phyloP scores from a whole-genome alignment of 495 filamentous ascomycete genomes.

The Extremus antarcticus region DNA sequence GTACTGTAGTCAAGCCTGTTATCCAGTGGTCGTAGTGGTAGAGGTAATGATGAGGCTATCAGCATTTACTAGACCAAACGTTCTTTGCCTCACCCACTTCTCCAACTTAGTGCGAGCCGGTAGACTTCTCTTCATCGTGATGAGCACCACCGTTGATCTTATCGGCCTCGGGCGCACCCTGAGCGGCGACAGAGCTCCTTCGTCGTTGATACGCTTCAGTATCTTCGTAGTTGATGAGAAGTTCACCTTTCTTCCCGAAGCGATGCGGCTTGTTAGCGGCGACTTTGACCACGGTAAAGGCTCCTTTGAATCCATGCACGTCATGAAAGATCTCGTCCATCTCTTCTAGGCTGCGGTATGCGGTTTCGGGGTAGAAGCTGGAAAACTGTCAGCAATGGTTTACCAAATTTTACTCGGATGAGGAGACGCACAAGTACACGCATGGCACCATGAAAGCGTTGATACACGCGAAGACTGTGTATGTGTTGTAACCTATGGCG shows the following conservation, averaged over 20 bases:
- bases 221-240: slow-evolving; percentile 21
- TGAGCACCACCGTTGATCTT: not conserved
- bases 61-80: too few relatives aligned
- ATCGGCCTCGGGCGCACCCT: not conserved
- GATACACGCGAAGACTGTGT: slow-evolving; percentile 36
- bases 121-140: not conserved
- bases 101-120: not conserved
- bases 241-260: slow-evolving; percentile 54
- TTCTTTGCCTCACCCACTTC: too few relatives aligned
- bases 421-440: slow-evolving; percentile 37
- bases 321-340: slow-evolving; percentile 35
- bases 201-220: slow-evolving; percentile 16
- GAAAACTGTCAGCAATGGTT: not conserved
- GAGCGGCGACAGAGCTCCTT: slow-evolving; percentile 5
- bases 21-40: slow-evolving; percentile 39
- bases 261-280: slow-evolving; percentile 52
- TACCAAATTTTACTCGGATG: not conserved
- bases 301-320: slow-evolving; percentile 13
- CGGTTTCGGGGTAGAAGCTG: slow-evolving; percentile 47
- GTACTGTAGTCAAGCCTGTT: not conserved
- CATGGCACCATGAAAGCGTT: slow-evolving; percentile 38
- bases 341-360: slow-evolving; percentile 43
- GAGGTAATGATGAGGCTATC: too few relatives aligned
- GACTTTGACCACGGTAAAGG: slow-evolving; percentile 48
- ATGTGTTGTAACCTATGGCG: slow-evolving; percentile 28